Conservation (phyloP, 495 filamentous ascomycete species). For the Tetracladium marchalianum region DNA sequence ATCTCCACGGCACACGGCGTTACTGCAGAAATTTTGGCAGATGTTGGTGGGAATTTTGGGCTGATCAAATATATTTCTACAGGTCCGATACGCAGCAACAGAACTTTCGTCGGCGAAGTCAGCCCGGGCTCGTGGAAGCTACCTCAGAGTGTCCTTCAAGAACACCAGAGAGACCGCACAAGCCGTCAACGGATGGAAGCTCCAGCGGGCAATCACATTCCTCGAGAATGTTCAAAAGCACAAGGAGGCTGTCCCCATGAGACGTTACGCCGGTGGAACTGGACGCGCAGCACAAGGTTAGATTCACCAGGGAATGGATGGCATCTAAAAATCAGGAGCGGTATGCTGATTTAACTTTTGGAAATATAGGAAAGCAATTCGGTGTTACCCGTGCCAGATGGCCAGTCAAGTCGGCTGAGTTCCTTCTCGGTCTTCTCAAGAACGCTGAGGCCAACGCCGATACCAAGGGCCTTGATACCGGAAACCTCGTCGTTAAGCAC, state of each 20-base stretch:
- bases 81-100: constrained; percentile 98
- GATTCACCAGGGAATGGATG: constrained; percentile 26
- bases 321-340: not conserved
- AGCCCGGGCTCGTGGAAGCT: constrained; percentile 92
- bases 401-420: constrained; percentile 98
- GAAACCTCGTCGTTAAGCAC: constrained; percentile 94
- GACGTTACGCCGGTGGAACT: constrained; percentile 87
- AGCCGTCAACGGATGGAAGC: constrained; percentile 98
- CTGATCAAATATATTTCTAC: constrained; percentile 3
- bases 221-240: constrained; percentile 94
- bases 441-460: constrained; percentile 99
- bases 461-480: constrained; percentile 95
- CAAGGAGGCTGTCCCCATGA: constrained; percentile 93
- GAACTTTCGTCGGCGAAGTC: constrained; percentile 83
- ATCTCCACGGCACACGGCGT: too few relatives aligned
- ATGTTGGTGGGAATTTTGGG: not conserved
- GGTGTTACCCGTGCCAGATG: constrained; percentile 95
- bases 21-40: too few relatives aligned
- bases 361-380: constrained; percentile 81
- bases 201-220: constrained; percentile 85
- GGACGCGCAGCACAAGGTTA: constrained; percentile 94
- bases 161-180: constrained; percentile 96
- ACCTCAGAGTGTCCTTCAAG: constrained; percentile 98
- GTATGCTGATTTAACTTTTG: not conserved
- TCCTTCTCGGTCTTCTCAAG: constrained; percentile 92